These are phyloP conservation scores for Cladophialophora yegresii DNA, from an alignment of 2,329 filamentous ascomycete genomes.

Conservation along the genomic window DNA sequence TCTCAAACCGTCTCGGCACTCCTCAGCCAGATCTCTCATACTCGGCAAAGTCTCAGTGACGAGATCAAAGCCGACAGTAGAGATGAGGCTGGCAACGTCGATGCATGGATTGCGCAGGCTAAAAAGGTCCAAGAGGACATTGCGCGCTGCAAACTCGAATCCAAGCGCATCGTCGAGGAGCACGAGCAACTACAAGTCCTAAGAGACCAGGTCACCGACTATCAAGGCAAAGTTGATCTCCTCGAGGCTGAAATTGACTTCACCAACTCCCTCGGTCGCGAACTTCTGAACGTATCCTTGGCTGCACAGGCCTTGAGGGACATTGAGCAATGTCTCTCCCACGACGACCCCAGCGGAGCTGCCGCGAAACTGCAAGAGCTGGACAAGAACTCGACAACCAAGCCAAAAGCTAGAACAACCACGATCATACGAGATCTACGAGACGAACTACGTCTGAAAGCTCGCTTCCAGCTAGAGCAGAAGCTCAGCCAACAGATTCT, in stretches of 20 bases:
- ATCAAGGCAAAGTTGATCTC: conserved; percentile 56
- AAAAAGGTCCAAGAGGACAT: conserved; percentile 85
- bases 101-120: conserved; percentile 82
- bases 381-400: conserved; percentile 8
- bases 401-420: conserved; percentile 21
- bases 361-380: conserved; percentile 27
- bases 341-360: conserved; percentile 25
- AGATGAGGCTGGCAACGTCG: conserved; percentile 75
- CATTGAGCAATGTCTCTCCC: conserved; percentile 25
- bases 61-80: conserved; percentile 76
- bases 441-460: conserved; percentile 29
- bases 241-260: conserved; percentile 62
- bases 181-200: conserved; percentile 69
- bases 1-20: conserved; percentile 53
- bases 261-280: conserved; percentile 49
- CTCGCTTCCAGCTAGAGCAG: conserved; percentile 25
- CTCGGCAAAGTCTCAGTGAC: conserved; percentile 53
- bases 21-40: conserved; percentile 54
- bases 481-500: conserved; percentile 25
- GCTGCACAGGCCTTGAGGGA: conserved; percentile 24
- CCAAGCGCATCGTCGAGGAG: conserved; percentile 76
- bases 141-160: conserved; percentile 73
- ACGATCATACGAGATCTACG: conserved; percentile 27
- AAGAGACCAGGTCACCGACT: conserved; percentile 65
- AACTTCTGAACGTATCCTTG: conserved; percentile 23